Base-by-base conservation (phyloP, 208 protist species). In the Endotrypanum monterogeii region DNA sequence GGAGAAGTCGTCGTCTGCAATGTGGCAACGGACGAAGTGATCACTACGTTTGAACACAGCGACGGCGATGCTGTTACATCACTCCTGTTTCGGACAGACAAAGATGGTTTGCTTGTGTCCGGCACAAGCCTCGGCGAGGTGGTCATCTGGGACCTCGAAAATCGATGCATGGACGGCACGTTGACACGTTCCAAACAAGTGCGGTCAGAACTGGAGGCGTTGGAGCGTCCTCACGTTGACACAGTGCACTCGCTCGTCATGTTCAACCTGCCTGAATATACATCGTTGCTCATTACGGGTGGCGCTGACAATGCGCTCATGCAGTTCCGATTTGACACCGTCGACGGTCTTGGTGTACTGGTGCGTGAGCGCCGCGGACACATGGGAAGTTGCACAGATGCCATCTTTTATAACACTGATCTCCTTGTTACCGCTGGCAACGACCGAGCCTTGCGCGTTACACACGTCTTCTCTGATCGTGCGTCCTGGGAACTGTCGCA, bases 311-410 rank as follows among this genome's bases (percentile, higher is more conserved):
- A 98, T 84, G 83, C 89, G 23, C 70, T 98, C 16, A 77, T 91
- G 80, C 90, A 96, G 71, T 98, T 96, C 82, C 88, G 90, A 74
- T 96, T 98, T 81, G 92, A 97, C 83, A 97, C 91, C 0, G 89
- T 97, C 16, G 91, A 96, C 61, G 90, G 90, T 18, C 80, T 89
- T 39, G 91, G 92, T 2, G 63, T 89, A 44, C 66, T 97, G 30
- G 81, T 96, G 67, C 89, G 93, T 23, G 90, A 97, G 83, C 91
- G 94, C 30, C 88, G 92, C 51, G 94, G 94, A 18, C 94, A 98
- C 79, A 89, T 91, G 81, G 83, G 84, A 28, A 83, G 86, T 73
- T 96, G 90, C 80, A 96, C 90, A 28, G 73, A 70, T 25, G 89
- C 90, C 32, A 71, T 67, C 51, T 98, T 98, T 81, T 97, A 94